These are phyloP conservation scores for Agrocybe praecox DNA, from an alignment of 768 basidiomycete species.

Conservation along the genomic window DNA sequence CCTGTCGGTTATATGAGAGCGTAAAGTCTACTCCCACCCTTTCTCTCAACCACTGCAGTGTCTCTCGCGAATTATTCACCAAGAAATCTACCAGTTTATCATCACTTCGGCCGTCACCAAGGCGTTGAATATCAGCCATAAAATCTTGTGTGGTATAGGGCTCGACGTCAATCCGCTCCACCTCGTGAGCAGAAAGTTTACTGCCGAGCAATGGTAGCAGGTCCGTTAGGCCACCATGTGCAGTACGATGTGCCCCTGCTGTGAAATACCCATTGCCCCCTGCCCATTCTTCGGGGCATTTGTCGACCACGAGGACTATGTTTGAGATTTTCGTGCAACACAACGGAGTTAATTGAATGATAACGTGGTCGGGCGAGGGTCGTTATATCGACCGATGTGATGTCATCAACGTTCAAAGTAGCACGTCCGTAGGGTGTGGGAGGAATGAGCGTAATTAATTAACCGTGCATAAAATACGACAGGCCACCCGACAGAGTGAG, in stretches of 20 bases:
- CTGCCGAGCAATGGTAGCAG: constrained; percentile 57
- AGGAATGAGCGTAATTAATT: no score
- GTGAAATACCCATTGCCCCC: constrained; percentile 79
- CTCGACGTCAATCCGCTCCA: constrained; percentile 52
- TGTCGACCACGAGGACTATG: constrained; percentile 63
- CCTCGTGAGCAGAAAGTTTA: constrained; percentile 40
- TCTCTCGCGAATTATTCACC: constrained; percentile 56
- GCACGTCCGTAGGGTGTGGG: no score
- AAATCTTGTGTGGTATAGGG: constrained; percentile 61
- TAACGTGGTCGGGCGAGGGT: no score
- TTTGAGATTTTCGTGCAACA: no score
- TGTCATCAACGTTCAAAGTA: no score
- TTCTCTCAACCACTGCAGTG: constrained; percentile 58
- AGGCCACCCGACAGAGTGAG: no score
- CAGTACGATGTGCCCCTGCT: constrained; percentile 67
- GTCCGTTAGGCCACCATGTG: constrained; percentile 61
- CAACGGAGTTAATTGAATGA: no score
- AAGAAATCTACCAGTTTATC: constrained; percentile 49
- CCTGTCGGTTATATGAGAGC: constrained; percentile 66
- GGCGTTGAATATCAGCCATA: constrained; percentile 59
- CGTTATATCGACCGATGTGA: no score
- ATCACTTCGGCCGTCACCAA: constrained; percentile 54
- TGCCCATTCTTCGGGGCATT: constrained; percentile 62
- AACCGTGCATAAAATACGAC: no score
- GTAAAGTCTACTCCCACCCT: constrained; percentile 54